Evolutionary conservation across 805 yeast genomes (phyloP).

Genomic region (Candida tibetensis): DNA sequence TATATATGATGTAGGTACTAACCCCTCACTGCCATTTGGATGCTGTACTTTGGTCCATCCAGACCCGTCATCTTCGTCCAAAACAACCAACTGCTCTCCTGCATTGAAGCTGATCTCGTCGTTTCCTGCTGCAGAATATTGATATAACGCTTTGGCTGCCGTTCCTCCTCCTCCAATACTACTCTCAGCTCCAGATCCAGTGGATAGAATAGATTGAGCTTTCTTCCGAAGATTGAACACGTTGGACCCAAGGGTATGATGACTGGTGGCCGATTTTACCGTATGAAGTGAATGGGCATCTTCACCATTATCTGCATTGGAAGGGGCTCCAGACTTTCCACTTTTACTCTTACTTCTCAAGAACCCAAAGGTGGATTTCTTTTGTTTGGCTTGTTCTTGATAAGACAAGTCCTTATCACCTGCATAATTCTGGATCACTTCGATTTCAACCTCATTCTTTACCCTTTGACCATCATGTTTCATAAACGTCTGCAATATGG

Average conservation of each 20-base stretch:
- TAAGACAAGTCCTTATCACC: conserved; percentile 69
- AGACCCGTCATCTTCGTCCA: conserved; percentile 77
- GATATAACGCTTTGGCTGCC: conserved; percentile 56
- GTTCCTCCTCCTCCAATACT: too few relatives aligned
- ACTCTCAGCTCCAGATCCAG: conserved; percentile 11
- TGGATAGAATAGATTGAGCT: conserved; percentile 23
- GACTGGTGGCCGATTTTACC: conserved; percentile 27
- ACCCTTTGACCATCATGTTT: conserved; percentile 72
- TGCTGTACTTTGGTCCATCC: conserved; percentile 78
- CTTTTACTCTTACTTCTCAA: conserved; percentile 31
- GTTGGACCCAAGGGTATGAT: conserved; percentile 29
- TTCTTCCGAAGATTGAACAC: conserved; percentile 37
- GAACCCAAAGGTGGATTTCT: conserved; percentile 59
- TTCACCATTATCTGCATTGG: conserved; percentile 3
- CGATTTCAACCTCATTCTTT: conserved; percentile 80
- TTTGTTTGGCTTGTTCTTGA: conserved; percentile 47
- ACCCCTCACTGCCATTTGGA: conserved; percentile 54
- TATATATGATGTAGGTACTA: conserved; percentile 83
- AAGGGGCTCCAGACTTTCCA: conserved; percentile 8
- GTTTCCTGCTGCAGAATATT: conserved; percentile 63
- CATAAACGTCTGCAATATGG: conserved; percentile 59
- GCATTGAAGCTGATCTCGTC: conserved; percentile 67
- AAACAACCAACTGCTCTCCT: conserved; percentile 59
- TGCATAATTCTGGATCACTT: conserved; percentile 82
- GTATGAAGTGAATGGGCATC: conserved; percentile 37